Percentiles rank a stretch among this genome's conserved stretches.
Evolutionary conservation across 495 filamentous ascomycete species (phyloP).

Genomic region (Hypoxylon rickii): DNA sequence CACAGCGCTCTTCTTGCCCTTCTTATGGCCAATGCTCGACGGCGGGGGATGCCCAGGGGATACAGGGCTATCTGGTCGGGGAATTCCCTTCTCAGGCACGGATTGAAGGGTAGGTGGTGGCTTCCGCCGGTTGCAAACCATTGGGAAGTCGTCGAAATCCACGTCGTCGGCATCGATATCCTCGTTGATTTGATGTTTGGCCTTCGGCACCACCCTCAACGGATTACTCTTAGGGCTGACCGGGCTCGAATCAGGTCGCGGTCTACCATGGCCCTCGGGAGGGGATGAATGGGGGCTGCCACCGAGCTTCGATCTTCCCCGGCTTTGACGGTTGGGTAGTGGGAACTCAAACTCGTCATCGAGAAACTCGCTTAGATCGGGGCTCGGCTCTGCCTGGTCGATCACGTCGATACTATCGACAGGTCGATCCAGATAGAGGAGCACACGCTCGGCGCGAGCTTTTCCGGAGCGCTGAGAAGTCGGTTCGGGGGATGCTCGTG

Average conservation of each 20-base stretch:
- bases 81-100: slow-evolving; percentile 15
- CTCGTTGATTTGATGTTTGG: no score
- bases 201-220: no score
- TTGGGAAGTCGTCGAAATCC: slow-evolving; percentile 13
- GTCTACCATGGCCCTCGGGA: slow-evolving; percentile 4
- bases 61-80: slow-evolving; percentile 44
- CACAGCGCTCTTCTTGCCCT: slow-evolving; percentile 50
- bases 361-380: slow-evolving; percentile 47
- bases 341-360: slow-evolving; percentile 37
- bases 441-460: slow-evolving; percentile 38
- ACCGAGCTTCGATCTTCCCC: slow-evolving; percentile 22
- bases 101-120: background rate
- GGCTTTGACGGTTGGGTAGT: slow-evolving; percentile 25
- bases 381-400: slow-evolving; percentile 43
- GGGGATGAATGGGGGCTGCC: slow-evolving; percentile 5
- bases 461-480: slow-evolving; percentile 11
- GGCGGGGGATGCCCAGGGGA: slow-evolving; percentile 38
- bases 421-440: slow-evolving; percentile 38
- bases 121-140: background rate
- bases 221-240: slow-evolving; percentile 13
- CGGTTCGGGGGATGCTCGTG: slow-evolving; percentile 8
- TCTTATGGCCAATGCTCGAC: slow-evolving; percentile 29
- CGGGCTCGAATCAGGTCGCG: slow-evolving; percentile 33
- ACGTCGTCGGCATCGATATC: slow-evolving; percentile 17
- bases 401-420: slow-evolving; percentile 32